Conservation (phyloP, 148 eudicot genomes). For the Beta vulgaris region DNA sequence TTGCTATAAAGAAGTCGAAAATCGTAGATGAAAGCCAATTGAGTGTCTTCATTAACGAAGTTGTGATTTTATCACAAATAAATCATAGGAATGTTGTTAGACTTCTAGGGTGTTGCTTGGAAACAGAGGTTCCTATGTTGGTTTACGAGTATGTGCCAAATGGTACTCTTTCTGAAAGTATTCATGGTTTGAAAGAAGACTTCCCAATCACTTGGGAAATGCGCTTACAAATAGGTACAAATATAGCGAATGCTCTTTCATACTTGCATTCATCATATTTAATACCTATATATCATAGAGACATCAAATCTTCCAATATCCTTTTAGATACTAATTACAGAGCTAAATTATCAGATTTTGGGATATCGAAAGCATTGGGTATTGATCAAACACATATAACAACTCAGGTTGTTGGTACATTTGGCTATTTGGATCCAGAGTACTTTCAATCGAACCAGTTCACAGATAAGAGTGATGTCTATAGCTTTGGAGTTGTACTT, state of each 20-base stretch:
- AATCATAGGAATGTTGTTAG: not conserved
- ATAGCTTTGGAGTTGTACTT: not conserved
- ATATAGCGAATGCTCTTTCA: conserved; percentile 1
- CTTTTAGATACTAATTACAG: not conserved
- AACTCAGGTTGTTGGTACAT: not conserved
- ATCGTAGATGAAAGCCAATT: not conserved
- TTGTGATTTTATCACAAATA: not conserved
- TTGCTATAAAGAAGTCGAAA: not conserved
- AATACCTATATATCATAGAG: not conserved
- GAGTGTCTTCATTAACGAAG: not conserved
- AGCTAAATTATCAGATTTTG: not conserved
- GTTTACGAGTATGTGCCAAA: not conserved
- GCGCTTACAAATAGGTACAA: not conserved
- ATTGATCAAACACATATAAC: conserved; percentile 1
- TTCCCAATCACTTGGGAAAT: not conserved
- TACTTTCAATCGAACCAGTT: not conserved
- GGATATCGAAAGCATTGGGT: not conserved
- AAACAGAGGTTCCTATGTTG: conserved; percentile 2
- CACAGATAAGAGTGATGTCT: conserved; percentile 1
- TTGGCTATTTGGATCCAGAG: conserved; percentile 10
- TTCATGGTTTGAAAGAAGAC: not conserved
- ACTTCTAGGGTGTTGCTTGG: not conserved
- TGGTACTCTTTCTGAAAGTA: not conserved
- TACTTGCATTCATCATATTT: not conserved
- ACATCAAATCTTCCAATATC: not conserved